Evolutionary conservation across 495 filamentous ascomycete species (phyloP).

Genomic region (Penicillium canescens): DNA sequence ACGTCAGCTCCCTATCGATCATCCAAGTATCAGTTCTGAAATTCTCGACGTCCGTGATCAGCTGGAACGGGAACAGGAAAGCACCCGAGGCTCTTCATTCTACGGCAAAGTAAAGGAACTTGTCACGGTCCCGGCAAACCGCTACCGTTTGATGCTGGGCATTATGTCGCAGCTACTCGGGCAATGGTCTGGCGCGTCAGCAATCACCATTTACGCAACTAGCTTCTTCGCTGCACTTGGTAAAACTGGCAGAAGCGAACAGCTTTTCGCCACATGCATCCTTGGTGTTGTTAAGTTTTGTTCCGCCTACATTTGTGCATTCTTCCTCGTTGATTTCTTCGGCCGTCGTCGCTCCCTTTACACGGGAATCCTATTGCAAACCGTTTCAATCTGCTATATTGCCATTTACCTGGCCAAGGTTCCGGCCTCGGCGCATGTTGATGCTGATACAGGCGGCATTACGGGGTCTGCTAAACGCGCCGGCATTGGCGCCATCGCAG

Average conservation of each 20-base stretch:
- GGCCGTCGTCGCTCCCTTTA: constrained; percentile 6
- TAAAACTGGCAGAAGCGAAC: constrained; percentile 3
- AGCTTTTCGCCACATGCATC: constrained; percentile 5
- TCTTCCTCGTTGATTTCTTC: constrained; percentile 6
- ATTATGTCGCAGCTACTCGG: constrained; percentile 6
- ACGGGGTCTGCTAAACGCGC: constrained; percentile 4
- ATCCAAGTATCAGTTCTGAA: constrained; percentile 2
- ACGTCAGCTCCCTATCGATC: neutral
- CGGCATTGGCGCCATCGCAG: neutral
- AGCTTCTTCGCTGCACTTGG: constrained; percentile 6
- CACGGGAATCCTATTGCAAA: constrained; percentile 1
- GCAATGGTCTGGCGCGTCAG: constrained; percentile 7
- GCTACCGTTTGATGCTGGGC: constrained; percentile 6
- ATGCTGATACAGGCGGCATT: neutral
- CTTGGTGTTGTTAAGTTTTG: constrained; percentile 1
- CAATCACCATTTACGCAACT: constrained; percentile 4
- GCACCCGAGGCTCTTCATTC: constrained; percentile 1
- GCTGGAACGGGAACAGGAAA: constrained; percentile 3
- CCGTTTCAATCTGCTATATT: constrained; percentile 3
- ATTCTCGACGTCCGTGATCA: constrained; percentile 1
- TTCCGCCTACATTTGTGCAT: constrained; percentile 1
- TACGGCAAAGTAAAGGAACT: constrained; percentile 7
- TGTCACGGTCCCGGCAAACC: constrained; percentile 1
- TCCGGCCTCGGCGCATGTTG: neutral
- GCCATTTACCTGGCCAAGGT: constrained; percentile 6